Conservation (phyloP, 768 basidiomycete species). For the Crucibulum laeve region DNA sequence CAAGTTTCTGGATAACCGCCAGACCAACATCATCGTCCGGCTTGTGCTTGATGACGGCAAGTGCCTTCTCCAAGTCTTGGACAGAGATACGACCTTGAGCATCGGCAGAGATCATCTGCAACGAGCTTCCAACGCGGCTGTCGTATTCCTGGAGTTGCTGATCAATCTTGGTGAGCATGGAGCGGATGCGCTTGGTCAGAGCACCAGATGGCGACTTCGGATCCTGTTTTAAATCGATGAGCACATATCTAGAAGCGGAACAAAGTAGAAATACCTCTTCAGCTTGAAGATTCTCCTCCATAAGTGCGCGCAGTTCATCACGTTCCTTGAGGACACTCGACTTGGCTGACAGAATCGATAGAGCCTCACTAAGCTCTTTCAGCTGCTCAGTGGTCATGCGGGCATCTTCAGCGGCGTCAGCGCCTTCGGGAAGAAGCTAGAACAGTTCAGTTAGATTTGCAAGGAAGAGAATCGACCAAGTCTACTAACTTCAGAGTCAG, state of each 20-base stretch:
- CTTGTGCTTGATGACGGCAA: conserved; percentile 90
- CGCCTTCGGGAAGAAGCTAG: conserved; percentile 60
- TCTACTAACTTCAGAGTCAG: conserved; percentile 77
- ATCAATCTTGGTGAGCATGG: conserved; percentile 96
- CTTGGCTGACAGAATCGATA: conserved; percentile 87
- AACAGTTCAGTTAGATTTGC: neutral
- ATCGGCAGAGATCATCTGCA: conserved; percentile 84
- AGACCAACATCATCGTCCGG: conserved; percentile 88
- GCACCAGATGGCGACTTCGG: conserved; percentile 79
- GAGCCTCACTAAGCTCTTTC: conserved; percentile 87
- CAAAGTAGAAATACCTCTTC: conserved; percentile 56
- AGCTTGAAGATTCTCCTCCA: conserved; percentile 89
- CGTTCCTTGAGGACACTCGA: conserved; percentile 96
- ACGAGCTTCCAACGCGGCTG: conserved; percentile 73
- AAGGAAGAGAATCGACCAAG: neutral
- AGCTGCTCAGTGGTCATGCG: conserved; percentile 97
- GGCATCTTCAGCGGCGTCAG: conserved; percentile 68
- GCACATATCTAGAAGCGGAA: conserved; percentile 1
- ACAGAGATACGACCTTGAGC: conserved; percentile 87
- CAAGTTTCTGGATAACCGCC: conserved; percentile 86
- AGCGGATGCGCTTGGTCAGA: conserved; percentile 92
- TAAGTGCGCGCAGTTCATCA: conserved; percentile 83
- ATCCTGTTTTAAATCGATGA: conserved; percentile 36
- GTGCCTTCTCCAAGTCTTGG: conserved; percentile 83
- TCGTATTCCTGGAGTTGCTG: conserved; percentile 90